A percentile compares a stretch with the other conserved stretches of the same genome.
These are phyloP conservation scores for Paxillus ammoniavirescens DNA, from an alignment of 768 basidiomycete species.

Conservation along the genomic window DNA sequence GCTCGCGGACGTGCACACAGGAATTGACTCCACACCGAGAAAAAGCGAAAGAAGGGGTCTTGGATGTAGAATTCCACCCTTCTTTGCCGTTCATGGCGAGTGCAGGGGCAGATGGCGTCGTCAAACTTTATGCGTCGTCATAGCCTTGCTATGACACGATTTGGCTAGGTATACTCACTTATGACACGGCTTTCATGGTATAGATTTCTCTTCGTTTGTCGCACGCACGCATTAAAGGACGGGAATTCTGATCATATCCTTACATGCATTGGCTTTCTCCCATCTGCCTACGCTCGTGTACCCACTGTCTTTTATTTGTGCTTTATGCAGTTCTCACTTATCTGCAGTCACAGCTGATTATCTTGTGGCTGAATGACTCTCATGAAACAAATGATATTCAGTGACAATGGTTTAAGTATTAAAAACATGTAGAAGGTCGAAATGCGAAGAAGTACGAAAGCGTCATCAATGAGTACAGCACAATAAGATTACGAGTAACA, in stretches of 20 bases:
- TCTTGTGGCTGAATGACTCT: background rate
- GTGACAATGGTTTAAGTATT: background rate
- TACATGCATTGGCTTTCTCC: slow-evolving; percentile 4
- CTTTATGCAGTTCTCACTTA: background rate
- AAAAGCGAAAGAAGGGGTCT: slow-evolving; percentile 88
- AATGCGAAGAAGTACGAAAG: background rate
- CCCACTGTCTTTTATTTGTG: slow-evolving; percentile 2
- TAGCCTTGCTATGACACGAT: slow-evolving; percentile 35
- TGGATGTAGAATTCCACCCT: slow-evolving; percentile 84
- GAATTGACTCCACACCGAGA: slow-evolving; percentile 87
- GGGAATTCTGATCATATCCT: slow-evolving; percentile 23
- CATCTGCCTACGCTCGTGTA: slow-evolving; percentile 1
- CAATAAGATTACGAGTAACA: background rate
- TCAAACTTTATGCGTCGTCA: slow-evolving; percentile 88
- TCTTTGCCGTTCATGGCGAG: slow-evolving; percentile 86
- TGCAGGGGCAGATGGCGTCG: slow-evolving; percentile 93
- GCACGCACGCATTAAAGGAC: slow-evolving; percentile 24
- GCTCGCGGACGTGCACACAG: slow-evolving; percentile 77
- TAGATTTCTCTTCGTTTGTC: slow-evolving; percentile 14
- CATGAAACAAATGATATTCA: background rate
- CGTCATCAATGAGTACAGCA: slow-evolving; percentile 1
- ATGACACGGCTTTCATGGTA: slow-evolving; percentile 8
- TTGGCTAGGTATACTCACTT: slow-evolving; percentile 12
- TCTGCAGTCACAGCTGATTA: background rate
- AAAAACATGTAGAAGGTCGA: background rate